Percentiles rank a stretch among this genome's conserved stretches.
phyloP scores from a whole-genome alignment of 2,329 filamentous ascomycete genomes.

The Talaromyces sp. region DNA sequence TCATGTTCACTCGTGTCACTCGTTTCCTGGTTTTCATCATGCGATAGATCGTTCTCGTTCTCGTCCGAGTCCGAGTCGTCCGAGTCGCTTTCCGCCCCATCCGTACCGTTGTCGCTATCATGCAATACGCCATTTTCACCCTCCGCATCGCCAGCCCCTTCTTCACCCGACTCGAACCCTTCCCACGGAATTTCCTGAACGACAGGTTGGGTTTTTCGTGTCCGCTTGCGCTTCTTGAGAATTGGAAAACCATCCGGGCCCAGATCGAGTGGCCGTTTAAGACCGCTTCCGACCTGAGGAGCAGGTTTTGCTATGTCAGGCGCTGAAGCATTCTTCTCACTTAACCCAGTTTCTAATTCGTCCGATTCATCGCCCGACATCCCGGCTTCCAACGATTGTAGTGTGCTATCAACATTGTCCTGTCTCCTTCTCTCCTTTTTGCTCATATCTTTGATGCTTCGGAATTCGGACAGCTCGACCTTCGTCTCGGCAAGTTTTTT shows the following conservation, averaged over 20 bases:
- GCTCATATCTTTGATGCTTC: conserved; percentile 66
- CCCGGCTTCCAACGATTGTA: conserved; percentile 34
- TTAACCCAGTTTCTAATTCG: conserved; percentile 18
- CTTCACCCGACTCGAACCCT: conserved; percentile 42
- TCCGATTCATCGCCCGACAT: conserved; percentile 34
- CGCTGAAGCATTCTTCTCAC: conserved; percentile 19
- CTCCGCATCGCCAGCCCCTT: conserved; percentile 32
- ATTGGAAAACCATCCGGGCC: conserved; percentile 75
- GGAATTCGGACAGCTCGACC: conserved; percentile 74
- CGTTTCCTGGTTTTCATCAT: conserved; percentile 34
- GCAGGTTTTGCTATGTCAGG: conserved; percentile 46
- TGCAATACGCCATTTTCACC: conserved; percentile 19
- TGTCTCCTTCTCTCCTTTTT: conserved; percentile 48
- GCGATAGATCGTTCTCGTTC: conserved; percentile 29
- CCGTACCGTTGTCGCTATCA: not conserved
- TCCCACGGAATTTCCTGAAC: conserved; percentile 41
- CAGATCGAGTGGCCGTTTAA: conserved; percentile 80
- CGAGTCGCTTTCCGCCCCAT: conserved; percentile 25
- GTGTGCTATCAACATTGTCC: conserved; percentile 52
- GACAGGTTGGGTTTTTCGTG: conserved; percentile 45
- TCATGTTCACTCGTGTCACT: conserved; percentile 17
- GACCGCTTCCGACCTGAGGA: conserved; percentile 61
- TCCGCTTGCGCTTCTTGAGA: conserved; percentile 74
- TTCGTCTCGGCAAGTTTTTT: conserved; percentile 74
- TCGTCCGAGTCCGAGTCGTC: conserved; percentile 10